A percentile compares a stretch with the other conserved stretches of the same genome.
phyloP scores from a whole-genome alignment of 202 grass and related monocot genomes.

The Setaria italica region DNA sequence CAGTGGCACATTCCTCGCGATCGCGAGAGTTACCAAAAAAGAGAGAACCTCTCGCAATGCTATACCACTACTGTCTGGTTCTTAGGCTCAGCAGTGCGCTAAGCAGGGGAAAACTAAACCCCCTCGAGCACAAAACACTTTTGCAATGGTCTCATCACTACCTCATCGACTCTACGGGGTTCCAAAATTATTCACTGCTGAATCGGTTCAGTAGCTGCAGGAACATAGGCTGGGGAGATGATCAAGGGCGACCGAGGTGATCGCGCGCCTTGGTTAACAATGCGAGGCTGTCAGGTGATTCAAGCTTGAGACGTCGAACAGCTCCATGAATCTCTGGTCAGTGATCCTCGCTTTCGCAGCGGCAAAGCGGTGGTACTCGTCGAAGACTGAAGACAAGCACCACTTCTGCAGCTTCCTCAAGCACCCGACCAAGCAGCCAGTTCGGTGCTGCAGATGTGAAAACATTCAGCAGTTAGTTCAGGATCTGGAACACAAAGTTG shows the following conservation, averaged over 20 bases:
- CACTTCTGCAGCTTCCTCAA: slow-evolving; percentile 87
- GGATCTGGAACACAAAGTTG: neutral
- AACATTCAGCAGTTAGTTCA: slow-evolving; percentile 14
- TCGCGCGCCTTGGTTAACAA: slow-evolving; percentile 44
- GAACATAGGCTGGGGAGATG: slow-evolving; percentile 32
- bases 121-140: slow-evolving; percentile 42
- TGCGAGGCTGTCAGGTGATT: slow-evolving; percentile 59
- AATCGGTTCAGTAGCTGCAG: slow-evolving; percentile 40
- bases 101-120: slow-evolving; percentile 54
- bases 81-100: slow-evolving; percentile 47
- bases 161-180: slow-evolving; percentile 43
- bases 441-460: slow-evolving; percentile 74
- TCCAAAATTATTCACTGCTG: slow-evolving; percentile 63
- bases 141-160: slow-evolving; percentile 42
- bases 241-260: neutral
- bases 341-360: slow-evolving; percentile 87
- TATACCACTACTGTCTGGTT: slow-evolving; percentile 45
- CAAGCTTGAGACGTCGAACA: slow-evolving; percentile 80
- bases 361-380: slow-evolving; percentile 80
- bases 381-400: slow-evolving; percentile 85
- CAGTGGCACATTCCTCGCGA: slow-evolving; percentile 57
- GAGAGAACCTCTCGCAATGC: slow-evolving; percentile 50
- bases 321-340: slow-evolving; percentile 89
- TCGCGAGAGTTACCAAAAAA: slow-evolving; percentile 50
- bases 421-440: slow-evolving; percentile 87